Conservation (phyloP, 345 rosid genomes). For the Corchorus capsularis region DNA sequence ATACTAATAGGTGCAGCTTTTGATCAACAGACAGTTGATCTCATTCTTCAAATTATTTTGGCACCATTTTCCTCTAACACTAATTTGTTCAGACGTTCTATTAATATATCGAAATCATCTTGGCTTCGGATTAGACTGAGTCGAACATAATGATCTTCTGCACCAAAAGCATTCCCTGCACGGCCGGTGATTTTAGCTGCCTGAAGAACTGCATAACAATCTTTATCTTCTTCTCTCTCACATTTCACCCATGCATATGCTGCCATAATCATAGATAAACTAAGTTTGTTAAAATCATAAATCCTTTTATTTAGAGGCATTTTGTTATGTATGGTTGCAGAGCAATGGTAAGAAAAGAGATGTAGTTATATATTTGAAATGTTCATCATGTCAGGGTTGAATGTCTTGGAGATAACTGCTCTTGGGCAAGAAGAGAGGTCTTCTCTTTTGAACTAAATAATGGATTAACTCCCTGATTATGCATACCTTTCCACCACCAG, state of each 20-base stretch:
- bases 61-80: slow-evolving; percentile 31
- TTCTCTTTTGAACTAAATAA: background rate
- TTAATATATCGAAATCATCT: slow-evolving; percentile 59
- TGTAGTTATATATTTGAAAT: background rate
- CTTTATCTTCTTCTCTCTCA: slow-evolving; percentile 49
- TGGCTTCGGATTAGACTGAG: slow-evolving; percentile 56
- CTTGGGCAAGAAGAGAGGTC: background rate
- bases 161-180: slow-evolving; percentile 37
- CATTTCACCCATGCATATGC: slow-evolving; percentile 81
- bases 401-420: background rate
- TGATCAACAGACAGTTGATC: slow-evolving; percentile 1
- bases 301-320: background rate
- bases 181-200: slow-evolving; percentile 55
- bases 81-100: slow-evolving; percentile 34
- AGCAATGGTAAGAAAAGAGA: background rate
- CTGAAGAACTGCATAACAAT: slow-evolving; percentile 47
- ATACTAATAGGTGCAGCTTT: background rate
- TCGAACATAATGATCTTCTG: slow-evolving; percentile 41
- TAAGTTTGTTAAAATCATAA: background rate
- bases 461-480: background rate
- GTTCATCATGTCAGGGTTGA: background rate
- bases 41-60: slow-evolving; percentile 17
- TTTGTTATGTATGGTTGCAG: background rate
- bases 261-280: slow-evolving; percentile 22
- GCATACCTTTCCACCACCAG: background rate